These are phyloP conservation scores for Pleurotus cornucopiae DNA, from an alignment of 768 basidiomycete species.

Conservation along the genomic window DNA sequence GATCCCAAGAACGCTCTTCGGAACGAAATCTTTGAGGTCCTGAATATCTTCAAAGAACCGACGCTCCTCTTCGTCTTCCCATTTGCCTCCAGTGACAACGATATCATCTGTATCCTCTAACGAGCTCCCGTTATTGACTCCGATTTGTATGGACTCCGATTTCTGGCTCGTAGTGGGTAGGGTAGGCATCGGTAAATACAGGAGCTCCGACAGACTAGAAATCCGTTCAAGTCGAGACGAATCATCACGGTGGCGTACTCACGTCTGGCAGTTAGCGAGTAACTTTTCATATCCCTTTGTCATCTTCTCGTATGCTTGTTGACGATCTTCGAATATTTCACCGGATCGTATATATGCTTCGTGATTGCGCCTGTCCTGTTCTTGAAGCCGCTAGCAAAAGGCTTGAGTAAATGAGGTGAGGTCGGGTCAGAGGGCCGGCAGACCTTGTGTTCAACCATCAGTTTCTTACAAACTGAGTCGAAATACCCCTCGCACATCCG, in stretches of 20 bases:
- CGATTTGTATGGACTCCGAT: conserved; percentile 78
- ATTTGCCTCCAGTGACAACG: conserved; percentile 68
- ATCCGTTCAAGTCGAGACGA: not conserved
- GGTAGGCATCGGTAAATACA: conserved; percentile 74
- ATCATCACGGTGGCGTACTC: conserved; percentile 18
- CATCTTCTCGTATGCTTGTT: conserved; percentile 99
- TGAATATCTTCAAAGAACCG: conserved; percentile 91
- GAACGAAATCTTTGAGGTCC: conserved; percentile 90
- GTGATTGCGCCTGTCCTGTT: conserved; percentile 94
- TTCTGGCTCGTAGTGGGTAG: conserved; percentile 84
- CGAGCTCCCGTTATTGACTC: conserved; percentile 34
- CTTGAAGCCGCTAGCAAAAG: conserved; percentile 76
- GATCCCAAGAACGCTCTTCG: conserved; percentile 80
- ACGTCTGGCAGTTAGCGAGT: conserved; percentile 86
- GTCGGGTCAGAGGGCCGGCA: conserved; percentile 14
- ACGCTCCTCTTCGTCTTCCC: conserved; percentile 97
- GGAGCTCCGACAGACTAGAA: conserved; percentile 77
- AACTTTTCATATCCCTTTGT: conserved; percentile 93
- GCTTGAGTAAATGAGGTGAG: not conserved
- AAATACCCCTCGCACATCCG: conserved; percentile 94
- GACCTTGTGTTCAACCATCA: conserved; percentile 89
- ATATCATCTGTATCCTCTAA: conserved; percentile 58
- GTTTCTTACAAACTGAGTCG: conserved; percentile 85
- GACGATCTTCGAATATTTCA: conserved; percentile 98
- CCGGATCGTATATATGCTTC: conserved; percentile 99